Conservation (phyloP, 768 basidiomycete genomes). For the Polyporus arcularius region DNA sequence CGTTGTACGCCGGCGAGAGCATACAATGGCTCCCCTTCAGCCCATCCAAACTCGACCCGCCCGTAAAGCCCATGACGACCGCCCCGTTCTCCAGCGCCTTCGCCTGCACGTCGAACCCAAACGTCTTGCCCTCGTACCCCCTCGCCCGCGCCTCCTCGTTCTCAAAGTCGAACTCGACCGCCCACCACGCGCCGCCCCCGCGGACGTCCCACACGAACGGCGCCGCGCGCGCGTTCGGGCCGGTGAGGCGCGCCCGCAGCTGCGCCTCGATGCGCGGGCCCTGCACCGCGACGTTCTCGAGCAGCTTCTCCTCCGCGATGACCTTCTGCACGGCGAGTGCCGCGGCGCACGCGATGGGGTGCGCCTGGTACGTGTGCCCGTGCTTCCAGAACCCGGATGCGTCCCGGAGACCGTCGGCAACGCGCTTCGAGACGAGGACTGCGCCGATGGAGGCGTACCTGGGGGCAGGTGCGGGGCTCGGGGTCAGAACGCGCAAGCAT, state of each 20-base stretch:
- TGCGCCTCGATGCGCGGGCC: constrained; percentile 60
- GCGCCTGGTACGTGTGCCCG: constrained; percentile 82
- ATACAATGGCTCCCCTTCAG: constrained; percentile 73
- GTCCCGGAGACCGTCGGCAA: constrained; percentile 68
- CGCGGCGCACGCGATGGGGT: constrained; percentile 77
- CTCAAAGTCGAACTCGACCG: constrained; percentile 76
- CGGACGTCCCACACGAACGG: constrained; percentile 80
- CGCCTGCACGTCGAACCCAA: constrained; percentile 73
- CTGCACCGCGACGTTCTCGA: constrained; percentile 56
- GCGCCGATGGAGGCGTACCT: constrained; percentile 86
- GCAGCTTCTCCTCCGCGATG: constrained; percentile 68
- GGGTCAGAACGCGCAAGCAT: not conserved
- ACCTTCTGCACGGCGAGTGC: constrained; percentile 80
- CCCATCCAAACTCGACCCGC: constrained; percentile 69
- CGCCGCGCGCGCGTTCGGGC: constrained; percentile 56
- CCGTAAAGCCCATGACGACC: constrained; percentile 73
- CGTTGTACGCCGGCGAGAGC: constrained; percentile 80
- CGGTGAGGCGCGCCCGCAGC: constrained; percentile 54
- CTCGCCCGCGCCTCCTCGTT: constrained; percentile 35
- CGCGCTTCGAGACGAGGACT: constrained; percentile 69
- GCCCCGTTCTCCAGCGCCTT: constrained; percentile 66
- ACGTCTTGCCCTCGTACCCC: constrained; percentile 42
- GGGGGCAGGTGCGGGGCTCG: not conserved
- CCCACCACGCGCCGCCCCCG: constrained; percentile 85
- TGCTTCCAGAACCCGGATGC: constrained; percentile 79